phyloP scores from a whole-genome alignment of 2,329 filamentous ascomycete genomes.

The Cladosporium sp. region DNA sequence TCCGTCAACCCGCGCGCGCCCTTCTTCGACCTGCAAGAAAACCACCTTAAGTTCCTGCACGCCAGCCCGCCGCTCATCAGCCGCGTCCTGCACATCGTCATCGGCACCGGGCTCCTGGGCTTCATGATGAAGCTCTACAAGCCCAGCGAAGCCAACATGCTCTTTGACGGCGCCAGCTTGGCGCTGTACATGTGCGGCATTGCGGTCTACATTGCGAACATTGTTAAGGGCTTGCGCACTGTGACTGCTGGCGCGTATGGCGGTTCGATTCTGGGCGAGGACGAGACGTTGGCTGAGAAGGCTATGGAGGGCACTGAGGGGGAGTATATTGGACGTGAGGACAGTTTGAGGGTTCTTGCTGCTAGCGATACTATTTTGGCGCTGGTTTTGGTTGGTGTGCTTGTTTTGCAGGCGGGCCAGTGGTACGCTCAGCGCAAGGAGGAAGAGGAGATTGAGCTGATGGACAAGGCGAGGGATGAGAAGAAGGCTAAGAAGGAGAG shows the following conservation, averaged over 20 bases:
- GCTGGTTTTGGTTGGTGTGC: conserved; percentile 81
- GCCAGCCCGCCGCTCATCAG: conserved; percentile 86
- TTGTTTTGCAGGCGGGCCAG: conserved; percentile 92
- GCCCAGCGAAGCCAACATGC: conserved; percentile 87
- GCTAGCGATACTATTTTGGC: conserved; percentile 96
- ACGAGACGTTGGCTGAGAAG: conserved; percentile 33
- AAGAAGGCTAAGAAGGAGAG: conserved; percentile 40
- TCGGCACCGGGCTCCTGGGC: conserved; percentile 79
- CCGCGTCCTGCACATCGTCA: conserved; percentile 90
- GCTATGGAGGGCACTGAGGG: conserved; percentile 42
- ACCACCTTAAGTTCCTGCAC: conserved; percentile 86
- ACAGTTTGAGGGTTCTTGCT: conserved; percentile 83
- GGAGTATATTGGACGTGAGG: conserved; percentile 75
- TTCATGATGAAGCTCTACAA: conserved; percentile 94
- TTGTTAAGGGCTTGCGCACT: conserved; percentile 87
- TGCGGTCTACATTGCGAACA: conserved; percentile 92
- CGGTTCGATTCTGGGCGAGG: conserved; percentile 34
- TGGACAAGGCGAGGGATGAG: conserved; percentile 52
- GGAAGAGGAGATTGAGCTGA: conserved; percentile 67
- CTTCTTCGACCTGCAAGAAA: conserved; percentile 82
- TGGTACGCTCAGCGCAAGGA: conserved; percentile 98
- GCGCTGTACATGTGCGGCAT: conserved; percentile 79
- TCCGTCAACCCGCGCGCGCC: conserved; percentile 41
- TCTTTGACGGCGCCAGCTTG: conserved; percentile 76
- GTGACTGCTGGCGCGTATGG: conserved; percentile 70